Conservation (phyloP, 2,329 filamentous ascomycete genomes). For the Ramichloridium luteum region DNA sequence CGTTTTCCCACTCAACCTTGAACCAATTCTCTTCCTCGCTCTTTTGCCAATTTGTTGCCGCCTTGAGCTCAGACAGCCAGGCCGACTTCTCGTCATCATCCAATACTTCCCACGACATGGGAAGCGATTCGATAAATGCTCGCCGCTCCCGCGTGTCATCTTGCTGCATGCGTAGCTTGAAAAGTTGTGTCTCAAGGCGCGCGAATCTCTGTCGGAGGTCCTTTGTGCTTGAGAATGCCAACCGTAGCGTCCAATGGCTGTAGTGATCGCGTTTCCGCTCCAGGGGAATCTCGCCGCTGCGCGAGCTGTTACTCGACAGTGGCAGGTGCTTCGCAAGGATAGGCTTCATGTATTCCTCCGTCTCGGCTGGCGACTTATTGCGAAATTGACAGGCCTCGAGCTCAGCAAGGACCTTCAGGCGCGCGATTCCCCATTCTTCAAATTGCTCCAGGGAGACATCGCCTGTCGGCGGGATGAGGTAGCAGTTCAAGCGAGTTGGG, state of each 20-base stretch:
- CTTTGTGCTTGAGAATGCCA: slow-evolving; percentile 85
- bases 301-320: slow-evolving; percentile 62
- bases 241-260: slow-evolving; percentile 87
- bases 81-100: slow-evolving; percentile 65
- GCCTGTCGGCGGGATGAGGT: slow-evolving; percentile 71
- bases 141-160: slow-evolving; percentile 63
- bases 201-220: slow-evolving; percentile 79
- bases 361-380: slow-evolving; percentile 76
- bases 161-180: slow-evolving; percentile 66
- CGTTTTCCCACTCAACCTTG: slow-evolving; percentile 91
- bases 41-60: slow-evolving; percentile 40
- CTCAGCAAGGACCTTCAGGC: slow-evolving; percentile 74
- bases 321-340: slow-evolving; percentile 80
- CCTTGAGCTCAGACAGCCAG: slow-evolving; percentile 49
- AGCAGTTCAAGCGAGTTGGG: slow-evolving; percentile 82
- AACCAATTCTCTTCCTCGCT: slow-evolving; percentile 80
- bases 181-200: slow-evolving; percentile 78
- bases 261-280: slow-evolving; percentile 95
- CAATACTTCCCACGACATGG: slow-evolving; percentile 75
- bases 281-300: slow-evolving; percentile 43
- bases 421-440: slow-evolving; percentile 95
- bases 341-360: slow-evolving; percentile 68
- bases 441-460: slow-evolving; percentile 96
- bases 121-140: slow-evolving; percentile 63
- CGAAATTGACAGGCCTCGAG: slow-evolving; percentile 92